Evolutionary conservation across 176 grass and related monocot genomes (phyloP).

Genomic region (Ampelocalamus luodianensis): DNA sequence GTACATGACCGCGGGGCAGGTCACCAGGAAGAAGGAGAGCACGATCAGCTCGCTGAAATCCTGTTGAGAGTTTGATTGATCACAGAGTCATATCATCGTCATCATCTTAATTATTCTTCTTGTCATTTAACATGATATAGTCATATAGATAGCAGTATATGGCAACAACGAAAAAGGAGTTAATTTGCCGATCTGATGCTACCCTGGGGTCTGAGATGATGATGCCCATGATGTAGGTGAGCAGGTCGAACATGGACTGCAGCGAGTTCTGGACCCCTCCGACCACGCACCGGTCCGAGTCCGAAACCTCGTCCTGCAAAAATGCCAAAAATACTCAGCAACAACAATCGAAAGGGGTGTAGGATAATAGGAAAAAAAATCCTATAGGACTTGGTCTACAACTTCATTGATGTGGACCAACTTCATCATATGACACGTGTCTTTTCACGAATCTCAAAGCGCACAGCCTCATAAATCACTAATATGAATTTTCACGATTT

Average conservation of each 20-base stretch:
- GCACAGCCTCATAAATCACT: too few relatives aligned
- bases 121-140: background rate
- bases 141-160: too few relatives aligned
- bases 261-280: conserved; percentile 91
- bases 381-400: too few relatives aligned
- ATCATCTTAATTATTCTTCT: background rate
- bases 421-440: too few relatives aligned
- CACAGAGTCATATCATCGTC: background rate
- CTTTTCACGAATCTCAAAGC: too few relatives aligned
- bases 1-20: conserved; percentile 68
- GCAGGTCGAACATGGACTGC: conserved; percentile 86
- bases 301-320: conserved; percentile 59
- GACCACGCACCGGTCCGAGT: conserved; percentile 77
- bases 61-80: conserved; percentile 27
- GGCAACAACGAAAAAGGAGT: background rate
- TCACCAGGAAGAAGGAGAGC: conserved; percentile 86
- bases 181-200: background rate
- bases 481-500: too few relatives aligned
- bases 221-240: conserved; percentile 91
- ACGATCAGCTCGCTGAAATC: conserved; percentile 81
- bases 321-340: too few relatives aligned
- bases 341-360: too few relatives aligned
- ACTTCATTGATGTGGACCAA: too few relatives aligned
- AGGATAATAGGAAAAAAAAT: too few relatives aligned
- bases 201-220: conserved; percentile 93